Conservation (phyloP, 179 eudicot genomes). For the Pouteria campechiana region DNA sequence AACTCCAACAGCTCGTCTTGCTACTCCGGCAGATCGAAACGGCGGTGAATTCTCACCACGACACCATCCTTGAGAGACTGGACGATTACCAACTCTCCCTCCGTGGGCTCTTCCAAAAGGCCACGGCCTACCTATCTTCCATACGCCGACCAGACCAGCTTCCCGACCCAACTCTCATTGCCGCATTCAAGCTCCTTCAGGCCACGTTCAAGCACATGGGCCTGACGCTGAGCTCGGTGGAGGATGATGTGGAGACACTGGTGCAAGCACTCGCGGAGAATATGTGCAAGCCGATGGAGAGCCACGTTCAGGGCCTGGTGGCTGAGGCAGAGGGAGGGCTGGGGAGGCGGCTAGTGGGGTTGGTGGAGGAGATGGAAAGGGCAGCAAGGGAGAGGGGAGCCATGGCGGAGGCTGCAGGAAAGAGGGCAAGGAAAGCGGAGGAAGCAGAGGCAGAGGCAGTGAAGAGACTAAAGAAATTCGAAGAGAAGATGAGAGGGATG, state of each 20-base stretch:
- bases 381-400: conserved; percentile 15
- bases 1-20: conserved; percentile 18
- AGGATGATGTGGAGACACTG: conserved; percentile 26
- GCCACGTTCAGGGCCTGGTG: conserved; percentile 25
- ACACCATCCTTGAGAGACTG: conserved; percentile 19
- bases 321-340: conserved; percentile 19
- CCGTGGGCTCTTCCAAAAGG: conserved; percentile 14
- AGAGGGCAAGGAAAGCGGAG: conserved; percentile 17
- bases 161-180: conserved; percentile 6
- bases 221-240: conserved; percentile 24
- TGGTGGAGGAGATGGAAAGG: conserved; percentile 31
- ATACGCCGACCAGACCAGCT: conserved; percentile 15
- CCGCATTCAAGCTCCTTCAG: conserved; percentile 22
- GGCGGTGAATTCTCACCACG: conserved; percentile 35
- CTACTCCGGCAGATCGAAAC: conserved; percentile 29
- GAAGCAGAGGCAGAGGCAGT: conserved; percentile 22
- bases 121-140: conserved; percentile 14
- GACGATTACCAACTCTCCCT: conserved; percentile 14
- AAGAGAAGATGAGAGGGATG: conserved; percentile 16
- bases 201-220: conserved; percentile 14
- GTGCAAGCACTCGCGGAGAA: conserved; percentile 18
- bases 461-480: conserved; percentile 25
- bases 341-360: conserved; percentile 9
- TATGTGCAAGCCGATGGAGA: conserved; percentile 34
- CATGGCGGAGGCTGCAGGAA: conserved; percentile 30